phyloP scores from a whole-genome alignment of 495 filamentous ascomycete genomes.

The Sordaria brevicollis region DNA sequence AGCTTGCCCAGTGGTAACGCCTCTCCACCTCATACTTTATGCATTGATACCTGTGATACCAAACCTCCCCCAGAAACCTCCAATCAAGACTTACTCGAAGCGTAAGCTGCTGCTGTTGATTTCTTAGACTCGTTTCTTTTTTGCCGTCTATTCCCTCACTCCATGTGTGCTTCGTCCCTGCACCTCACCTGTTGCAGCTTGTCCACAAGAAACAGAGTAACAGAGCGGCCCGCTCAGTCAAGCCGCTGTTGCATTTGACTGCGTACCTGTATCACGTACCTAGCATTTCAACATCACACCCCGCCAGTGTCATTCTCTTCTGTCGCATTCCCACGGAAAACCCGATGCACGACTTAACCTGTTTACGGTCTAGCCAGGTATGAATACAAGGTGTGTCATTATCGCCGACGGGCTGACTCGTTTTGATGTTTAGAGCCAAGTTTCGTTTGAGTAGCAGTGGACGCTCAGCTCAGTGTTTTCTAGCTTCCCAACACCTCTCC shows the following conservation, averaged over 20 bases:
- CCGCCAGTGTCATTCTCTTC: neutral
- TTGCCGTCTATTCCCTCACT: conserved; percentile 1
- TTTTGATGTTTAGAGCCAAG: neutral
- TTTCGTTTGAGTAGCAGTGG: neutral
- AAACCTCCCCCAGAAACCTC: conserved; percentile 7
- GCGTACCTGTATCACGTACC: neutral
- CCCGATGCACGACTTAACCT: neutral
- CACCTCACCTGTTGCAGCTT: neutral
- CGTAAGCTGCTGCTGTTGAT: conserved; percentile 8
- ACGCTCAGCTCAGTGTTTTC: neutral
- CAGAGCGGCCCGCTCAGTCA: conserved; percentile 6
- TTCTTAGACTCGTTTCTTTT: conserved; percentile 1
- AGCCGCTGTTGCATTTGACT: conserved; percentile 20
- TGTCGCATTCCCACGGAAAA: neutral
- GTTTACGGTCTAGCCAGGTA: neutral
- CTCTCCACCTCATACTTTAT: conserved; percentile 12
- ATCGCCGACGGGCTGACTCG: neutral
- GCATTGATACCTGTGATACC: conserved; percentile 27
- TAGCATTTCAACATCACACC: neutral
- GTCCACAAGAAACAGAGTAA: conserved; percentile 2
- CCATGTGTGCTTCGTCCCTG: neutral
- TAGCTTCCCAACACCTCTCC: neutral
- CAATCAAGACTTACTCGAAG: conserved; percentile 8
- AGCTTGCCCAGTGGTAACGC: conserved; percentile 3
- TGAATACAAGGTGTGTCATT: neutral